Evolutionary conservation across 2,329 filamentous ascomycete genomes (phyloP).

Genomic region (Clarireedia homoeocarpa): DNA sequence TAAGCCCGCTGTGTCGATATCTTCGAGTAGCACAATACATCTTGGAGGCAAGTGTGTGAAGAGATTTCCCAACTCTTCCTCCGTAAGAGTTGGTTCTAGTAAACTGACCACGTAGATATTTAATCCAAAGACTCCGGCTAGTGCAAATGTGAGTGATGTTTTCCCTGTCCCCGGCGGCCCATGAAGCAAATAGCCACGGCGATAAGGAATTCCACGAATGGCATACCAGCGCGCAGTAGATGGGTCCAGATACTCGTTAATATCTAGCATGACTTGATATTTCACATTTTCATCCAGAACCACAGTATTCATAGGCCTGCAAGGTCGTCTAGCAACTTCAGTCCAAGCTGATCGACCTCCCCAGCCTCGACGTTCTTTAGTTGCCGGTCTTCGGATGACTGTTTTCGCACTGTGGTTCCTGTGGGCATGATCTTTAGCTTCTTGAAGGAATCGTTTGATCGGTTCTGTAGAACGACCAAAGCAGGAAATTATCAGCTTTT

Average conservation of each 20-base stretch:
- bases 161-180: conserved; percentile 71
- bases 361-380: conserved; percentile 39
- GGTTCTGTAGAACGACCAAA: conserved; percentile 43
- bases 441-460: conserved; percentile 47
- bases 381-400: conserved; percentile 46
- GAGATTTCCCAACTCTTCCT: conserved; percentile 50
- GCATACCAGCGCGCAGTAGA: conserved; percentile 66
- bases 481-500: conserved; percentile 47
- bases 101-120: conserved; percentile 59
- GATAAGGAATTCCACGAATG: conserved; percentile 65
- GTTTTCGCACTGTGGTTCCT: conserved; percentile 48
- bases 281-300: conserved; percentile 64
- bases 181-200: conserved; percentile 70
- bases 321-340: conserved; percentile 53
- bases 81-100: conserved; percentile 51
- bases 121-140: conserved; percentile 58
- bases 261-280: conserved; percentile 56
- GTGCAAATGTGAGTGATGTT: conserved; percentile 57
- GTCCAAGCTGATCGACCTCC: conserved; percentile 42
- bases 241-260: conserved; percentile 72
- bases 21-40: conserved; percentile 60
- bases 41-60: conserved; percentile 54
- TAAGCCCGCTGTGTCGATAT: conserved; percentile 60
- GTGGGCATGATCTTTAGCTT: conserved; percentile 46
- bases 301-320: conserved; percentile 66